Conservation (phyloP, 2,329 filamentous ascomycete species). For the Alternaria sp. region DNA sequence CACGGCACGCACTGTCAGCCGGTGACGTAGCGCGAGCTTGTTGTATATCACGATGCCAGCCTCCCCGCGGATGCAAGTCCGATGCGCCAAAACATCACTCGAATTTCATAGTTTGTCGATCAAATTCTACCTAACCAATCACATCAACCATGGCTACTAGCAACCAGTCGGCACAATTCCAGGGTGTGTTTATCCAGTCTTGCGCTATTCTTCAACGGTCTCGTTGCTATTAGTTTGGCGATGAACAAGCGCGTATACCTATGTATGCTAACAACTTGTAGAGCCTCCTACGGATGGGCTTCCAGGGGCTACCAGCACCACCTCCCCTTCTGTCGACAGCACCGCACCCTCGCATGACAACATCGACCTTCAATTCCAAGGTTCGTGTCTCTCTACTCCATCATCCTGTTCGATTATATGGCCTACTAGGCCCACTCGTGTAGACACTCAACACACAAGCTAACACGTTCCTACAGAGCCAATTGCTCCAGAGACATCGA, state of each 20-base stretch:
- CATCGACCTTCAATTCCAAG: conserved; percentile 10
- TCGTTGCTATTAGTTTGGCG: background rate
- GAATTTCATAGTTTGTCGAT: background rate
- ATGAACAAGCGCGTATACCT: background rate
- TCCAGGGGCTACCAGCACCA: conserved; percentile 1
- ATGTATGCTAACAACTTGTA: background rate
- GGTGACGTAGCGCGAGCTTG: conserved; percentile 14
- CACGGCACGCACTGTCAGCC: conserved; percentile 10
- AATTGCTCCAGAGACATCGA: background rate
- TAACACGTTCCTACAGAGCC: conserved; percentile 5
- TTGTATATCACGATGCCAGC: conserved; percentile 6
- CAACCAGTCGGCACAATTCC: conserved; percentile 10
- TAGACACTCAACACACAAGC: background rate
- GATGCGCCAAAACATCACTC: background rate
- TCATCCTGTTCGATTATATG: background rate
- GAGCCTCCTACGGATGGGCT: conserved; percentile 6
- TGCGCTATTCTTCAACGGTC: background rate
- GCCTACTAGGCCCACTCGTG: background rate
- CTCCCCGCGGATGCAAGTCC: background rate
- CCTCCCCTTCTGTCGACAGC: background rate
- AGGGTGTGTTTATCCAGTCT: conserved; percentile 3
- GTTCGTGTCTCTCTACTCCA: background rate
- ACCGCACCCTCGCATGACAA: background rate
- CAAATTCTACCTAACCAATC: background rate
- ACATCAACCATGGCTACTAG: conserved; percentile 3